Conservation (phyloP, 2,329 filamentous ascomycete species). For the Fusarium albosuccineum region DNA sequence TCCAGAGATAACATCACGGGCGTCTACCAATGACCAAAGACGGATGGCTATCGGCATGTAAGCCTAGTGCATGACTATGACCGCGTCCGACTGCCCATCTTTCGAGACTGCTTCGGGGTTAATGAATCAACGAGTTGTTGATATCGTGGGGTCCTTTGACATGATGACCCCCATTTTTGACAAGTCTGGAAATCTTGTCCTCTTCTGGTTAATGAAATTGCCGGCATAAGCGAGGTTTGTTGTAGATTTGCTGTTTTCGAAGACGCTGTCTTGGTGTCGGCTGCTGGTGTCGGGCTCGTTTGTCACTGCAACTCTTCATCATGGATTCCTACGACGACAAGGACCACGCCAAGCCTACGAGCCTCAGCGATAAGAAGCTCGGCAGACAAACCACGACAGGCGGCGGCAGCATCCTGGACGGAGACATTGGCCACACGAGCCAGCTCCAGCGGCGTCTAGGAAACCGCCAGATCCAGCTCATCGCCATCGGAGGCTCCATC, state of each 20-base stretch:
- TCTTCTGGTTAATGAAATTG: not conserved
- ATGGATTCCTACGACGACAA: constrained; percentile 20
- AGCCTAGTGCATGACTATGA: too few relatives aligned
- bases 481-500: constrained; percentile 17
- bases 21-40: not conserved
- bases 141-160: not conserved
- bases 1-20: not conserved
- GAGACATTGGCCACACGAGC: not conserved
- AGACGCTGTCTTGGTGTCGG: too few relatives aligned
- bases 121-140: not conserved
- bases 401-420: not conserved
- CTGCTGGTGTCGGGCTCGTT: not conserved
- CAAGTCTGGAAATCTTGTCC: not conserved
- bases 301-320: not conserved
- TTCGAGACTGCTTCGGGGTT: too few relatives aligned
- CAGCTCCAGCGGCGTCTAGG: constrained; percentile 13
- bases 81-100: too few relatives aligned
- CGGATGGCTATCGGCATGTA: too few relatives aligned
- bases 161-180: not conserved
- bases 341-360: not conserved
- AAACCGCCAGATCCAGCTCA: constrained; percentile 17
- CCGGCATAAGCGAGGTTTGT: not conserved
- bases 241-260: not conserved
- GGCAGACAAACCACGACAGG: not conserved
- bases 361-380: constrained; percentile 7